Percentiles rank a stretch among this genome's conserved stretches.
These are phyloP conservation scores for Cenchrus americanus DNA, from an alignment of 176 grass and related monocot species.

Conservation along the genomic window DNA sequence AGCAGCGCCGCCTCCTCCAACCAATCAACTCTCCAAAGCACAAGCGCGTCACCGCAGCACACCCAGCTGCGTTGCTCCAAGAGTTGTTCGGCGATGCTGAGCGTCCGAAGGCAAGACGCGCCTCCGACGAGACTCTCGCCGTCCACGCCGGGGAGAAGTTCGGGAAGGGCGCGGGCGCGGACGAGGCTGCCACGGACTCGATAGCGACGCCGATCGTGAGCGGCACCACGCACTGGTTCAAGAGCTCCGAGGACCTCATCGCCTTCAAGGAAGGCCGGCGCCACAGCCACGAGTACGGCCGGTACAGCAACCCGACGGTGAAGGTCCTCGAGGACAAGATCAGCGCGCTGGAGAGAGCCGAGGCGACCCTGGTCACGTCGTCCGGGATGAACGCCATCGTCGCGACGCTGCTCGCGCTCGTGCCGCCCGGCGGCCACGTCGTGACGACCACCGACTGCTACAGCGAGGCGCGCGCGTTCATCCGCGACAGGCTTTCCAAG, in stretches of 20 bases:
- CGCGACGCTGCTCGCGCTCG: constrained; percentile 59
- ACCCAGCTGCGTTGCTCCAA: not conserved
- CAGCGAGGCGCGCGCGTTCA: constrained; percentile 76
- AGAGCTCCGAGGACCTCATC: constrained; percentile 63
- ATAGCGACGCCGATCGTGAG: constrained; percentile 78
- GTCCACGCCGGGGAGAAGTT: constrained; percentile 89
- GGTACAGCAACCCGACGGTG: constrained; percentile 76
- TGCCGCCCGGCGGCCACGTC: constrained; percentile 69
- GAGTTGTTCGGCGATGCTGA: not conserved
- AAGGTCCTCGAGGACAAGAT: constrained; percentile 82
- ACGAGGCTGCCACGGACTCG: constrained; percentile 40
- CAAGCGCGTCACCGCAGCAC: not conserved
- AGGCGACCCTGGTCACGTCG: constrained; percentile 75
- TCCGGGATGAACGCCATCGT: constrained; percentile 94
- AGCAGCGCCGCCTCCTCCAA: not conserved
- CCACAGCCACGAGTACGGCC: constrained; percentile 77
- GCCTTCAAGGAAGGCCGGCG: constrained; percentile 85
- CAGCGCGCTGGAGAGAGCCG: constrained; percentile 75
- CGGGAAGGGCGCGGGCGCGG: not conserved
- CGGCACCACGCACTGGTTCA: constrained; percentile 85
- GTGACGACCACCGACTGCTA: constrained; percentile 79
- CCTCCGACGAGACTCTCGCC: constrained; percentile 69
- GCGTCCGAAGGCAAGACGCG: not conserved
- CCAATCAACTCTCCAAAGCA: not conserved
- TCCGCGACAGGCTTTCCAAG: constrained; percentile 62